Evolutionary conservation across 495 filamentous ascomycete genomes (phyloP), one percentile per base, ranked within the genome.

Genomic region (Bryoglossum gracile): DNA sequence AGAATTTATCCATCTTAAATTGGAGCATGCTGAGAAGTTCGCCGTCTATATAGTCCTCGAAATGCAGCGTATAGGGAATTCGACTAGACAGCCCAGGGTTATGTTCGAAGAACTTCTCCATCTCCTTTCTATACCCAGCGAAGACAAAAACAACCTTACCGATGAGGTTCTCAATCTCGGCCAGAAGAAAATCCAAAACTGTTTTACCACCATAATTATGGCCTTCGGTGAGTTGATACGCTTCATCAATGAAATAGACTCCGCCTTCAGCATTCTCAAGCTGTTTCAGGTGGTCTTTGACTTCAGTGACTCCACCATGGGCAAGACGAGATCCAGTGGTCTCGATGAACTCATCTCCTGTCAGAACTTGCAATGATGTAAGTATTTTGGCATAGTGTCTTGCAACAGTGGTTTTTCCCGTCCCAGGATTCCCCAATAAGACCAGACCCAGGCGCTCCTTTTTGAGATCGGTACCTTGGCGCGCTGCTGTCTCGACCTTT

Each of bases 41-140:
- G 0, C 59, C 57, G 32, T 90, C 82, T 0, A 71, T 62, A 53
- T 87, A 90, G 35, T 91, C 87, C 0, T 74, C 59, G 52, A 91
- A 91, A 18, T 74, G 67, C 18, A 91, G 56, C 14, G 69, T 61
- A 32, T 80, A 65, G 0, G 86, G 87, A 47, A 92, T 76, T 0
- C 87, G 80, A 53, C 84, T 88, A 0, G 76, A 67, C 8, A 92
- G 62, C 1, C 87, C 86, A 1, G 81, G 83, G 47, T 90, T 91
- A 52, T 90, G 84, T 0, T 72, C 75, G 43, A 86, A 88, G 64
- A 94, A 87, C 8, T 69, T 71, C 60, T 91, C 85, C 86, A 94
- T 94, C 46, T 83, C 68, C 46, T 80, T 80, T 43, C 75, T 75
- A 64, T 91, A 91, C 1, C 87, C 86, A 0, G 86, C 86, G 3